These are phyloP conservation scores for Mrakia blollopis DNA, from an alignment of 768 basidiomycete genomes.

Conservation along the genomic window DNA sequence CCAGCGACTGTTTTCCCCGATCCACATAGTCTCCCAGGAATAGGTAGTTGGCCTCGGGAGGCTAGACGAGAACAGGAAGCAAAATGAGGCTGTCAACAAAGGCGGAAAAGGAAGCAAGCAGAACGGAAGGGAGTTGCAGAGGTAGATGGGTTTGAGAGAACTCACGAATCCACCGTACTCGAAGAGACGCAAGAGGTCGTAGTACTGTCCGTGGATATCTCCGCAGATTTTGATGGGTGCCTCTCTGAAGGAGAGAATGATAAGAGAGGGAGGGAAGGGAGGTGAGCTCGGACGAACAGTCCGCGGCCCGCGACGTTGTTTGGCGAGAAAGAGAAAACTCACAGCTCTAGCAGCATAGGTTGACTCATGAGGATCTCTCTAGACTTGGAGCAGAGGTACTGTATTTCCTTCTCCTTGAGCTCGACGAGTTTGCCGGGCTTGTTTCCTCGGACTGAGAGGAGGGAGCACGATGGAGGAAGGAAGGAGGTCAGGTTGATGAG, in stretches of 20 bases:
- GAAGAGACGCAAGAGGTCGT: conserved; percentile 34
- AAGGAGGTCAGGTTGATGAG: not conserved
- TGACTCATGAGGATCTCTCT: conserved; percentile 33
- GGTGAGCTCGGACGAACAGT: no score
- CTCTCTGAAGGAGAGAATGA: conserved; percentile 13
- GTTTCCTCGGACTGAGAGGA: conserved; percentile 32
- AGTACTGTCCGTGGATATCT: conserved; percentile 36
- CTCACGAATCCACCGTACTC: conserved; percentile 35
- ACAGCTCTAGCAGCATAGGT: conserved; percentile 35
- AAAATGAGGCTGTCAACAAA: not conserved
- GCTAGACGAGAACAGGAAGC: not conserved
- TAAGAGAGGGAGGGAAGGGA: no score
- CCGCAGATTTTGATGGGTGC: conserved; percentile 36
- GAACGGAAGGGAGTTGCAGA: no score
- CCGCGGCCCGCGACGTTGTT: no score
- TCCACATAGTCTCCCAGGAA: conserved; percentile 36
- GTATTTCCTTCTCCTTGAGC: conserved; percentile 34
- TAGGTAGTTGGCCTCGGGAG: conserved; percentile 35
- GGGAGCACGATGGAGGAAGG: no score
- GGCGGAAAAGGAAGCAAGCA: no score
- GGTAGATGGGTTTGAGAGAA: not conserved
- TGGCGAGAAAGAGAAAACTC: not conserved
- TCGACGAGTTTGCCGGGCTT: conserved; percentile 32
- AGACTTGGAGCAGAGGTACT: conserved; percentile 28
- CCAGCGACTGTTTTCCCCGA: conserved; percentile 35